Evolutionary conservation across 257 asterid genomes (phyloP), one percentile per base, ranked within the genome.

Genomic region (Fraxinus cuspidata): DNA sequence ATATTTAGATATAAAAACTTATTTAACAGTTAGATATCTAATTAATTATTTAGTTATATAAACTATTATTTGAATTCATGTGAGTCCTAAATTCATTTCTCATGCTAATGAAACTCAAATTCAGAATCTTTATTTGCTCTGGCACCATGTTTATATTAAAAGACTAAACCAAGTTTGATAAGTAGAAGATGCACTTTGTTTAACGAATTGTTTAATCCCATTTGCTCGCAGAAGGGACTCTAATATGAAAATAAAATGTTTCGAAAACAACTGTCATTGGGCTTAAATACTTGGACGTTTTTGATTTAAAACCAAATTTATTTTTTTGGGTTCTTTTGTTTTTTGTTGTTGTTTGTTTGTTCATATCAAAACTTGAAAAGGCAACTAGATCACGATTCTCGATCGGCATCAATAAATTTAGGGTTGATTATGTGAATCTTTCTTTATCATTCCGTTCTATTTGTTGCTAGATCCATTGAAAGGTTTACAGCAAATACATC

Each of bases 301-400:
- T 71, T 11, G 44, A 38, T 38, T 38, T 38, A 12, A 2, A 38
- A 38, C 47, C 13, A 38, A 38, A 7, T 38, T 38, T 38, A 38
- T 7, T 38, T 40, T 38, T 37, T 37, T 7, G 9, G 40, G 10
- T 37, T 7, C 9, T 37, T 37, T 1, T 37, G 2, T 40, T 40
- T 35, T 40, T 64, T 75, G 37, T 80, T 42, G 80, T 58, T 80
- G 16, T 40, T 40, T 64, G 71, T 38, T 74, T 42, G 70, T 28
- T 64, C 35, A 15, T 64, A 23, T 31, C 4, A 37, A 63, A 40
- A 34, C 44, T 28, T n/a, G 67, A 66, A 81, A 76, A 51, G 23
- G 81, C 73, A 28, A 80, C 49, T 40, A 11, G 49, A 40, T 11
- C 16, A 11, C 2, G 15, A 40, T 40, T 10, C 47, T 10, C 40